These are phyloP conservation scores for Ogataea pignaliae DNA, from an alignment of 805 yeast species.

Conservation along the genomic window DNA sequence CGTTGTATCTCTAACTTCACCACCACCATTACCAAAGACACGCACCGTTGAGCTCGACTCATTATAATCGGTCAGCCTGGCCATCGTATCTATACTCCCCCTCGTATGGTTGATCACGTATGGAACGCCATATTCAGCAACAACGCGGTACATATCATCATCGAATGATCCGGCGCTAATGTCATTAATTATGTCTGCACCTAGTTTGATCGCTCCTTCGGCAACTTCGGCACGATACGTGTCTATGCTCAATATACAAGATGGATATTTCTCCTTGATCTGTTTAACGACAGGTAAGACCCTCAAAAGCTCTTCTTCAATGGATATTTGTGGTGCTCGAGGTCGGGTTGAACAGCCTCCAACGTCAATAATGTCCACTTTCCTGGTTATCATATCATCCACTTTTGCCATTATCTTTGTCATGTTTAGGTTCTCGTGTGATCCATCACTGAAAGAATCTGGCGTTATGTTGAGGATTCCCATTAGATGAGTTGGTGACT, in stretches of 20 bases:
- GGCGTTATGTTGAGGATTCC: slow-evolving; percentile 88
- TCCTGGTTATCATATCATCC: slow-evolving; percentile 44
- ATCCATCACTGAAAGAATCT: slow-evolving; percentile 94
- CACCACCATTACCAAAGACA: slow-evolving; percentile 9
- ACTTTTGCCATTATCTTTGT: slow-evolving; percentile 44
- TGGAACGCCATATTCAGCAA: slow-evolving; percentile 69
- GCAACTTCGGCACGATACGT: slow-evolving; percentile 83
- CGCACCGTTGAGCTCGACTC: slow-evolving; percentile 28
- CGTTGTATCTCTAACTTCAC: slow-evolving; percentile 29
- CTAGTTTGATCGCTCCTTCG: slow-evolving; percentile 56
- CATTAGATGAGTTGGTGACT: slow-evolving; percentile 67
- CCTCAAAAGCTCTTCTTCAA: slow-evolving; percentile 63
- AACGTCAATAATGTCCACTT: slow-evolving; percentile 78
- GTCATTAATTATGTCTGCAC: slow-evolving; percentile 92
- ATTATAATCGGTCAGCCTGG: slow-evolving; percentile 47
- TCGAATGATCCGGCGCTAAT: slow-evolving; percentile 79
- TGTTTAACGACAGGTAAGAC: slow-evolving; percentile 66
- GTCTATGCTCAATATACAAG: slow-evolving; percentile 70
- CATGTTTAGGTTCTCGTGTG: slow-evolving; percentile 35
- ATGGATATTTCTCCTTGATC: slow-evolving; percentile 40
- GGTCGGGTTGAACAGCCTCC: slow-evolving; percentile 97
- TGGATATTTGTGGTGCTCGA: slow-evolving; percentile 57
- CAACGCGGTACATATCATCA: slow-evolving; percentile 56
- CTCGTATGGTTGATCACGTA: slow-evolving; percentile 81
- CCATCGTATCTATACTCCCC: slow-evolving; percentile 78